Evolutionary conservation across 305 asterid genomes (phyloP).

Genomic region (Fraxinus latifolia): DNA sequence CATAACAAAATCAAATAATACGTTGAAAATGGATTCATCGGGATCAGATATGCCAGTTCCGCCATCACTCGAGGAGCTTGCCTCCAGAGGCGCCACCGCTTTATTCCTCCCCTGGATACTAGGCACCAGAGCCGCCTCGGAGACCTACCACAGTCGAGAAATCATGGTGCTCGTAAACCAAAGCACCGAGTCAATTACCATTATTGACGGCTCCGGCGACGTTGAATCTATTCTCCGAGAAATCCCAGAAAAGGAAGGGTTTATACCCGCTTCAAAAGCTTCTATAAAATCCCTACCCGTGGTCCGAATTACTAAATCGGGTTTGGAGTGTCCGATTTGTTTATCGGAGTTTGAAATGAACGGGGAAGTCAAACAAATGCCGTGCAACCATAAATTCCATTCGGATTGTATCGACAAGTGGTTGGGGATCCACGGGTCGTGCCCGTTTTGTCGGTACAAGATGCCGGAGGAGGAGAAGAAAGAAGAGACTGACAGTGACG

Average conservation of each 20-base stretch:
- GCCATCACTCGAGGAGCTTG: slow-evolving; percentile 34
- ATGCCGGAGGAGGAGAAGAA: slow-evolving; percentile 43
- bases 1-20: too few species aligned
- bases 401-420: slow-evolving; percentile 47
- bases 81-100: slow-evolving; percentile 36
- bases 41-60: slow-evolving; percentile 28
- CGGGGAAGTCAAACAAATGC: slow-evolving; percentile 51
- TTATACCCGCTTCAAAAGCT: slow-evolving; percentile 46
- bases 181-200: slow-evolving; percentile 32
- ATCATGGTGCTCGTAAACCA: slow-evolving; percentile 40
- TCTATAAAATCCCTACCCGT: slow-evolving; percentile 45
- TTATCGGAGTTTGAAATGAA: slow-evolving; percentile 35
- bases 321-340: slow-evolving; percentile 53
- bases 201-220: slow-evolving; percentile 41
- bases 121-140: slow-evolving; percentile 18
- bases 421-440: slow-evolving; percentile 54
- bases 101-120: slow-evolving; percentile 42
- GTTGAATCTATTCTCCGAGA: slow-evolving; percentile 34
- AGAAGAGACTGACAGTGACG: background rate
- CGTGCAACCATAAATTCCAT: slow-evolving; percentile 53
- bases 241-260: slow-evolving; percentile 26
- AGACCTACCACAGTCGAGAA: slow-evolving; percentile 27
- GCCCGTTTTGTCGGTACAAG: slow-evolving; percentile 55
- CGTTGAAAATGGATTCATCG: slow-evolving; percentile 27
- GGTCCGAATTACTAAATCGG: slow-evolving; percentile 30